Evolutionary conservation across 352 stramenopile genomes (phyloP).

Genomic region (Phytophthora fragariaefolia): DNA sequence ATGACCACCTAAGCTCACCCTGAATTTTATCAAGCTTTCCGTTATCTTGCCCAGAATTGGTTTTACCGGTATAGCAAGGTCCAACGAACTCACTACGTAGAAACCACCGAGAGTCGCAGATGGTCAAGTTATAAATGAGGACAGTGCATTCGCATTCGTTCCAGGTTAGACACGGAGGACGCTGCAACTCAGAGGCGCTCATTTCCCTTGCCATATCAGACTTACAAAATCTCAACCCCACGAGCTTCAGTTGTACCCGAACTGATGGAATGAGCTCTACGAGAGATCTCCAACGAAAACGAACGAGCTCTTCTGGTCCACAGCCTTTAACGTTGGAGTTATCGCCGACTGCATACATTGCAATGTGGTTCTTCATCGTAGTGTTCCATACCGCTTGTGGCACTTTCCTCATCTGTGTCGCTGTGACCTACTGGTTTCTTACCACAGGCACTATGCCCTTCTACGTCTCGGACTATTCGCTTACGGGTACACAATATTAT

Average conservation of each 20-base stretch:
- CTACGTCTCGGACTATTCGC: constrained; percentile 35
- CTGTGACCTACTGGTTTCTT: constrained; percentile 37
- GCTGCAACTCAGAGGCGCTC: too few relatives aligned
- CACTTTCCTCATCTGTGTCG: constrained; percentile 28
- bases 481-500: constrained; percentile 30
- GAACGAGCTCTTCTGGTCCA: not conserved
- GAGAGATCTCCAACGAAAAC: not conserved
- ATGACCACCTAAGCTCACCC: too few relatives aligned
- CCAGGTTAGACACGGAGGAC: not conserved
- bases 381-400: constrained; percentile 27
- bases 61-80: too few relatives aligned
- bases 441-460: constrained; percentile 24
- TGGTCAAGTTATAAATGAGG: not conserved
- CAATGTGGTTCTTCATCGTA: constrained; percentile 35
- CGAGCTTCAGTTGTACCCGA: too few relatives aligned
- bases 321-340: constrained; percentile 7
- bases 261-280: not conserved
- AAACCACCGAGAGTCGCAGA: not conserved
- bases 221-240: too few relatives aligned
- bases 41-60: too few relatives aligned
- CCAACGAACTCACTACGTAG: too few relatives aligned
- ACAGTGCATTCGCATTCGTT: not conserved
- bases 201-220: too few relatives aligned
- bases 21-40: too few relatives aligned
- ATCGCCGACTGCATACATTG: not conserved